These are phyloP conservation scores for Chaetoceros tenuissimus DNA, from an alignment of 108 stramenopile genomes.

Conservation along the genomic window DNA sequence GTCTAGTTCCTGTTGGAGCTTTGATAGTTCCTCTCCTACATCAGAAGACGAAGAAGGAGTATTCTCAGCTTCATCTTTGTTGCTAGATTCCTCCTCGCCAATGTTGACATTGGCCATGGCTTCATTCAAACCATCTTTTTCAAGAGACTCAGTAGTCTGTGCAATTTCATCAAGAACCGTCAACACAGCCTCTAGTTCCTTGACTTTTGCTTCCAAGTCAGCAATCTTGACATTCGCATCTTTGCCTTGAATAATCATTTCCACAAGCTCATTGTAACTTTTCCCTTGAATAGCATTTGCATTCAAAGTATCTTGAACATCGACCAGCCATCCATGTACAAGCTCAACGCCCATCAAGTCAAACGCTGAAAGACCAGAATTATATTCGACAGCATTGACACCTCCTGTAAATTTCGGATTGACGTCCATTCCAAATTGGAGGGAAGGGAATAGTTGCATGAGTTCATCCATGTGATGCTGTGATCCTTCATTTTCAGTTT, in stretches of 20 bases:
- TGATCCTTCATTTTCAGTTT: constrained; percentile 17
- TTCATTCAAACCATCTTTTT: not conserved
- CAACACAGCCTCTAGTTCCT: not conserved
- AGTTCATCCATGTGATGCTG: constrained; percentile 69
- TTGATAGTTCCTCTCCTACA: constrained; percentile 1
- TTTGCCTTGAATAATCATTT: constrained; percentile 68
- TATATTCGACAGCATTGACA: constrained; percentile 82
- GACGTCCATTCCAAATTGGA: constrained; percentile 95
- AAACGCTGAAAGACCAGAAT: constrained; percentile 76
- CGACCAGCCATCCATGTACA: constrained; percentile 96
- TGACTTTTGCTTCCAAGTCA: constrained; percentile 6
- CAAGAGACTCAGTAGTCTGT: too few species aligned
- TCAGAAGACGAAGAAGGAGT: not conserved
- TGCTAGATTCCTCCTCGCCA: not conserved
- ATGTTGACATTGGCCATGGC: not conserved
- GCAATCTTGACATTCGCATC: constrained; percentile 38
- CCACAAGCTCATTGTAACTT: constrained; percentile 92
- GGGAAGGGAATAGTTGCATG: constrained; percentile 68
- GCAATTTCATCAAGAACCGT: constrained; percentile 3
- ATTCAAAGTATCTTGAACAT: constrained; percentile 52
- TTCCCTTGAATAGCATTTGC: constrained; percentile 26
- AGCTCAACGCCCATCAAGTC: constrained; percentile 82
- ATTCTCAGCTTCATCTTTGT: not conserved
- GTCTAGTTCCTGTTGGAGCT: not conserved
- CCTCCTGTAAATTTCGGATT: constrained; percentile 87